A percentile compares a stretch with the other conserved stretches of the same genome.
Conservation (phyloP, 1,139 yeast genomes). For the Suhomyces yuchorum region DNA sequence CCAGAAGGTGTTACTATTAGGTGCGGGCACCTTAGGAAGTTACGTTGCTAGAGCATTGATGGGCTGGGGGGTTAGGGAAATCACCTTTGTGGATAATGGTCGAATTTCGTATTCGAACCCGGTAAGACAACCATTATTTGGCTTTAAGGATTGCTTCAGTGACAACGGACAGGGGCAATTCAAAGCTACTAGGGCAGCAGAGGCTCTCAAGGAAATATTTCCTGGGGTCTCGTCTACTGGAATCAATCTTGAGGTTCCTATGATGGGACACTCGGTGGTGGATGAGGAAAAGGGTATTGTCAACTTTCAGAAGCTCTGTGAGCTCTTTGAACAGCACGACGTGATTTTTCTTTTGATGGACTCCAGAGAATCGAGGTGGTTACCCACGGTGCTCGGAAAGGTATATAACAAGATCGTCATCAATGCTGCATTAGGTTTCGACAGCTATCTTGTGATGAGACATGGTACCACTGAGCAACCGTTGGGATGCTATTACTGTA, state of each 20-base stretch:
- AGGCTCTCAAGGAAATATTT: conserved; percentile 65
- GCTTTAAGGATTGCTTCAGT: conserved; percentile 70
- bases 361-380: conserved; percentile 94
- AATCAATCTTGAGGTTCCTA: conserved; percentile 72
- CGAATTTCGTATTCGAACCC: conserved; percentile 90
- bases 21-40: conserved; percentile 96
- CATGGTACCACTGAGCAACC: conserved; percentile 62
- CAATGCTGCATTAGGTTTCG: conserved; percentile 95
- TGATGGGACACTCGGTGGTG: conserved; percentile 88
- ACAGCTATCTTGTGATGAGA: conserved; percentile 87
- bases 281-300: conserved; percentile 50
- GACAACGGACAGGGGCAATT: conserved; percentile 59
- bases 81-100: conserved; percentile 90
- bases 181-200: conserved; percentile 81
- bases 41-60: conserved; percentile 81
- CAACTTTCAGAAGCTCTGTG: conserved; percentile 54
- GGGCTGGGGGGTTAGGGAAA: conserved; percentile 91
- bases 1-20: conserved; percentile 74
- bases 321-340: conserved; percentile 70
- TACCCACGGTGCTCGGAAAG: conserved; percentile 81
- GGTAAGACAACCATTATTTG: conserved; percentile 86
- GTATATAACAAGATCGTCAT: conserved; percentile 70
- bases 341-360: conserved; percentile 82
- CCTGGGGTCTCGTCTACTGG: conserved; percentile 77
- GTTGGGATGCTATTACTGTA: conserved; percentile 93